A percentile compares a stretch with the other conserved stretches of the same genome.
Conservation (phyloP, 163 green algal species). For the Chlamydomonas reinhardtii region DNA sequence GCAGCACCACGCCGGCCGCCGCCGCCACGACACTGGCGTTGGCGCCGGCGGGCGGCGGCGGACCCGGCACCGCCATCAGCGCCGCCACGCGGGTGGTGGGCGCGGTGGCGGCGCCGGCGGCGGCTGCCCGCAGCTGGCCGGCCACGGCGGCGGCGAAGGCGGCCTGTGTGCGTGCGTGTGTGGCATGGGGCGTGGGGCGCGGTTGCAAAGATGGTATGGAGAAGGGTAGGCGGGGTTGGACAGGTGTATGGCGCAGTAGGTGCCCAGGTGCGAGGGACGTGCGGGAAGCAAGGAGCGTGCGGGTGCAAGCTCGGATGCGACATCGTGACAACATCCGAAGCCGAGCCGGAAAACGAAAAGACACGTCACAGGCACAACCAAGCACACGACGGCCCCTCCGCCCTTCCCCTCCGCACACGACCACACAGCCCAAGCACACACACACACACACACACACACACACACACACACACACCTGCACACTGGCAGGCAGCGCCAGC, state of each 20-base stretch:
- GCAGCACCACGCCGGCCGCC: background rate
- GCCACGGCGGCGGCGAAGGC: background rate
- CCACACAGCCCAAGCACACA: background rate
- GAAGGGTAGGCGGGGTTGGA: background rate
- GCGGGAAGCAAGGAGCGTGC: too few relatives aligned
- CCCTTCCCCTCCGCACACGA: too few relatives aligned
- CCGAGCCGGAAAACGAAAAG: too few relatives aligned
- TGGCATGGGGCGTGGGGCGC: too few relatives aligned
- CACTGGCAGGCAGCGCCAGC: background rate
- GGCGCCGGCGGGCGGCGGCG: background rate
- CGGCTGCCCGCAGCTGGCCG: background rate
- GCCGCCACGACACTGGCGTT: background rate
- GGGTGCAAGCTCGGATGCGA: too few relatives aligned
- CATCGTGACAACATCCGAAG: too few relatives aligned
- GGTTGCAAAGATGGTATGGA: background rate
- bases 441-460: background rate
- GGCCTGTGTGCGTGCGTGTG: too few relatives aligned
- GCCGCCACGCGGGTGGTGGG: background rate
- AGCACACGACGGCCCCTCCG: too few relatives aligned
- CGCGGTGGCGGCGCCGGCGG: background rate
- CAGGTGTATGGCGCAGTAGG: too few relatives aligned
- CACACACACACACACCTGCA: background rate
- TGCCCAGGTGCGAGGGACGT: too few relatives aligned
- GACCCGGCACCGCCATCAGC: background rate
- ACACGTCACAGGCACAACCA: too few relatives aligned